Percentiles rank a stretch among this genome's conserved stretches.
Conservation (phyloP, 139 green algal genomes). For the Picochlorum sp. region DNA sequence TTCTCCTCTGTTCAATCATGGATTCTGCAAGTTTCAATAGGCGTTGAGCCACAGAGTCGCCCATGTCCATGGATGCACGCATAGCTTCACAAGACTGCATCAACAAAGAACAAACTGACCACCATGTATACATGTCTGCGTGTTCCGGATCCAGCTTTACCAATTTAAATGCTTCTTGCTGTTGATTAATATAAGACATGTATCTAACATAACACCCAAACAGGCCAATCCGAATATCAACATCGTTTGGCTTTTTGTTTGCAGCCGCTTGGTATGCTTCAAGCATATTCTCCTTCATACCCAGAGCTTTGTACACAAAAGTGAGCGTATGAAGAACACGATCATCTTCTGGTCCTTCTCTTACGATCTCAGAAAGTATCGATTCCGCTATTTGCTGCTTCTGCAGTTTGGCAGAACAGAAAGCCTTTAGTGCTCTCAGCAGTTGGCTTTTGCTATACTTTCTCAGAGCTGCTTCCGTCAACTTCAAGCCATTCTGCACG, state of each 20-base stretch:
- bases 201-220: conserved; percentile 54
- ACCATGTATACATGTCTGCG: conserved; percentile 49
- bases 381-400: conserved; percentile 27
- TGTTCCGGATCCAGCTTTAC: conserved; percentile 26
- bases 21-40: conserved; percentile 55
- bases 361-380: conserved; percentile 18
- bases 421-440: conserved; percentile 44
- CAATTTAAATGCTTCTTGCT: conserved; percentile 61
- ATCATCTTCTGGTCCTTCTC: conserved; percentile 34
- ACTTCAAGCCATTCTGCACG: conserved; percentile 58
- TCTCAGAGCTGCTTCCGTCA: conserved; percentile 36
- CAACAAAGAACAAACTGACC: conserved; percentile 38
- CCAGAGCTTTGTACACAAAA: conserved; percentile 34
- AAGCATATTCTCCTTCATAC: conserved; percentile 22
- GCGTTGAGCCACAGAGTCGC: conserved; percentile 12
- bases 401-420: conserved; percentile 34
- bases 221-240: conserved; percentile 35
- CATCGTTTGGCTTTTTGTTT: conserved; percentile 18
- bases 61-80: background rate
- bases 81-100: conserved; percentile 31
- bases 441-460: conserved; percentile 49
- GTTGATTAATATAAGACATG: conserved; percentile 48
- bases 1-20: conserved; percentile 29
- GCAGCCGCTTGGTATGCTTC: conserved; percentile 41
- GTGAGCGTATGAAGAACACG: conserved; percentile 41